Evolutionary conservation across 2,329 filamentous ascomycete genomes (phyloP), one percentile per base, ranked within the genome.

Genomic region (Alternaria triticimaculans): DNA sequence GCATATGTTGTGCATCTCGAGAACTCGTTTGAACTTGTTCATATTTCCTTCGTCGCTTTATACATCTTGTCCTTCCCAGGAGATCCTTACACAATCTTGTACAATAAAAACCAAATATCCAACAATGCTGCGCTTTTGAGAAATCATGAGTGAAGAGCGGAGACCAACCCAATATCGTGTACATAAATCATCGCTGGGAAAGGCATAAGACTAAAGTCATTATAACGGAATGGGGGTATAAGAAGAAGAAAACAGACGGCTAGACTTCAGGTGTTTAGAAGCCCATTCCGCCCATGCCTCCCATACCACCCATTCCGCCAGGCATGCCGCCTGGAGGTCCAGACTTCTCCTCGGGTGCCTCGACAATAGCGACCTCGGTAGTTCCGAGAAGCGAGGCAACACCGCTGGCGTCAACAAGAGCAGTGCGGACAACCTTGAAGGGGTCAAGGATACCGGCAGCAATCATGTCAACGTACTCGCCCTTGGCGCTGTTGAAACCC

Each of bases 401-500:
- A 84, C 96, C 96, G 79, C 91, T 95, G 74, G 96, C 96, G 77
- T 99, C 96, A 77, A 94, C 88, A 63, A 99, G 90, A 78, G 93
- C 95, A 68, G 96, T 99, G 77, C 96, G 94, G 79, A 99, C 96
- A 74, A 99, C 96, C 92, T 99, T 99, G 88, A 99, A 92, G 70
- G 96, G 96, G 82, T 99, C 96, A 64, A 99, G 92, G 82, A 99
- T 99, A 91, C 96, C 96, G 72, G 93, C 89, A 68, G 88, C 82
- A 79, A 99, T 97, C 96, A 99, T 98, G 87, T 99, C 95, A 72
- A 97, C 94, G 84, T 97, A 99, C 86, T 98, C 92, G 83, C 95
- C 94, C 87, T 94, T 97, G 81, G 93, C 85, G 84, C 92, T 96
- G 88, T 99, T 93, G 85, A 93, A 99, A 70, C 96, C 96, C 87